A percentile compares a stretch with the other conserved stretches of the same genome.
These are phyloP conservation scores for Heliosperma pusillum DNA, from an alignment of 148 eudicot species.

Conservation along the genomic window DNA sequence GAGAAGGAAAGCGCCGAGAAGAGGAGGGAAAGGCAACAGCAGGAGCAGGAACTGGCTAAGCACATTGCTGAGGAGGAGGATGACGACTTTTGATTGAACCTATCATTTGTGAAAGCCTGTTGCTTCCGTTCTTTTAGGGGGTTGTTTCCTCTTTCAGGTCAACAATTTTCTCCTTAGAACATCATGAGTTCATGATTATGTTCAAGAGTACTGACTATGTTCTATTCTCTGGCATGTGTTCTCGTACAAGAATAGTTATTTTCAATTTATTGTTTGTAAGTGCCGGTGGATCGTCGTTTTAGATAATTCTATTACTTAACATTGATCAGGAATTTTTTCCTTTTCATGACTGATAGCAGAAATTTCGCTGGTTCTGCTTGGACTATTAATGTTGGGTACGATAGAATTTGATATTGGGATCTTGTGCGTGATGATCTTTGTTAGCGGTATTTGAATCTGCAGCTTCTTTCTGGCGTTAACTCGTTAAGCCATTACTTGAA, in stretches of 20 bases:
- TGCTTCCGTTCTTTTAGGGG: not conserved
- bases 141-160: not conserved
- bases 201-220: not conserved
- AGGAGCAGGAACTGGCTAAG: conserved; percentile 95
- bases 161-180: not conserved
- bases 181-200: not conserved
- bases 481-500: too few species aligned
- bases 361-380: not conserved
- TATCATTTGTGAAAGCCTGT: not conserved
- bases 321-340: not conserved
- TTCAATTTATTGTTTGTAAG: conserved; percentile 14
- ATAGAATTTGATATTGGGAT: not conserved
- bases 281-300: not conserved
- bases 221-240: not conserved
- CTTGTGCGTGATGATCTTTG: not conserved
- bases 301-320: conserved; percentile 1
- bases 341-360: not conserved
- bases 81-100: conserved; percentile 59
- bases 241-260: not conserved
- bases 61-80: conserved; percentile 97
- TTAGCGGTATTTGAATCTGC: not conserved
- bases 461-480: not conserved
- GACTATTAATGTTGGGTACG: not conserved
- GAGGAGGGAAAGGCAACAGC: conserved; percentile 95
- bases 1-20: conserved; percentile 95